Conservation (phyloP, 2,329 filamentous ascomycete species). For the Talaromyces pinophilus region DNA sequence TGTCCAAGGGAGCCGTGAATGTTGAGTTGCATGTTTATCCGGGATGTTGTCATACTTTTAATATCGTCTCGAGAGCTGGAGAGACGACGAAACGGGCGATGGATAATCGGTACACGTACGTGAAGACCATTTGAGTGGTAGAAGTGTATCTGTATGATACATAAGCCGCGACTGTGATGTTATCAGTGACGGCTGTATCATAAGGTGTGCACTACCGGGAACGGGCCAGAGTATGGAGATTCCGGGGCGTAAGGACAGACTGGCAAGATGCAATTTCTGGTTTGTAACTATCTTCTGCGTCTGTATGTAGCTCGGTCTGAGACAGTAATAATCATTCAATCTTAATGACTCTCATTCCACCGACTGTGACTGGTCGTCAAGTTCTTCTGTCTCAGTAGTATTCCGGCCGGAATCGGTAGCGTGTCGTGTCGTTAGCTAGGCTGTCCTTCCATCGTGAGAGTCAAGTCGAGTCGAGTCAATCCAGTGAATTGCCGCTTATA, state of each 20-base stretch:
- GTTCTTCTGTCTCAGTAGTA: background rate
- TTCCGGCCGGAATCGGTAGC: background rate
- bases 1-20: slow-evolving; percentile 20
- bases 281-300: background rate
- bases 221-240: background rate
- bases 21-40: slow-evolving; percentile 50
- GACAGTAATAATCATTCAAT: background rate
- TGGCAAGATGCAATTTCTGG: background rate
- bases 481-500: background rate
- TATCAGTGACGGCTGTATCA: background rate
- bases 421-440: no score
- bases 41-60: slow-evolving; percentile 47
- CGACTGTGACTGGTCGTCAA: background rate
- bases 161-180: background rate
- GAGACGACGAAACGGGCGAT: slow-evolving; percentile 22
- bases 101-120: slow-evolving; percentile 7
- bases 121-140: background rate
- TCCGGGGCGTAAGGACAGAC: background rate
- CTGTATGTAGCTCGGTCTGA: background rate
- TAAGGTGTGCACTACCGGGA: background rate
- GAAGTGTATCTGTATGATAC: background rate
- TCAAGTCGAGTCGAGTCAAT: background rate
- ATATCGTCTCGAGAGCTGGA: slow-evolving; percentile 27
- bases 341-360: background rate
- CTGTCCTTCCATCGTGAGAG: background rate